These are phyloP conservation scores for Beauveria asiatica DNA, from an alignment of 2,329 filamentous ascomycete genomes.

Conservation along the genomic window DNA sequence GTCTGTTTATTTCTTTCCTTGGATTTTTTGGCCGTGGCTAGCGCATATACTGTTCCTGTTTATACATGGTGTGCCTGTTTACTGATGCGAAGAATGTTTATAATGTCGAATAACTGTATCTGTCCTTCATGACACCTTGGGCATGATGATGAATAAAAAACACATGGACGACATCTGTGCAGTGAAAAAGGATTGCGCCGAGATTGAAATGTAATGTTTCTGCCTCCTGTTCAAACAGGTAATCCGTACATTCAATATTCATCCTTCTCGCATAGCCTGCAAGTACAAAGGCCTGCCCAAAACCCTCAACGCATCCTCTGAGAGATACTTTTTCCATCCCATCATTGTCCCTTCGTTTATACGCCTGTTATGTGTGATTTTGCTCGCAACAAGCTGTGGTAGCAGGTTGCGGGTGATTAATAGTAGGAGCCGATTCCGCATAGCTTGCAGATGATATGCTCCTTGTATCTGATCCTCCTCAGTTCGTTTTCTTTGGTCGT, in stretches of 20 bases:
- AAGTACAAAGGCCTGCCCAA: background rate
- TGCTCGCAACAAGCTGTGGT: background rate
- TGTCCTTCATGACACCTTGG: background rate
- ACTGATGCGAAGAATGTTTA: background rate
- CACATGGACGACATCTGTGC: background rate
- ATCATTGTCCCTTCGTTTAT: background rate
- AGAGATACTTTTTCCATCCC: background rate
- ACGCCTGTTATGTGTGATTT: background rate
- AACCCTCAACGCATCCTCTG: background rate
- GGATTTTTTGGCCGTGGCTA: background rate
- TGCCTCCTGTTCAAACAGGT: background rate
- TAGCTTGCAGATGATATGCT: background rate
- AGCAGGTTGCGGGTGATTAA: slow-evolving; percentile 1
- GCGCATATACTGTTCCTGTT: background rate
- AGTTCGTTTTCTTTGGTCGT: background rate
- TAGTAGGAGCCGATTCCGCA: background rate
- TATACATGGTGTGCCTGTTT: background rate
- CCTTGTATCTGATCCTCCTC: background rate
- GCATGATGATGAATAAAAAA: background rate
- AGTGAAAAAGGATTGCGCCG: too few relatives aligned
- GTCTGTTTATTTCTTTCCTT: slow-evolving; percentile 9
- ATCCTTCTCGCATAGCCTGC: background rate
- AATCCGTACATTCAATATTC: background rate
- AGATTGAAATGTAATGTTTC: background rate
- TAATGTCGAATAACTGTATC: background rate